phyloP scores from a whole-genome alignment of 2,329 filamentous ascomycete species.

The Alternaria sp. region DNA sequence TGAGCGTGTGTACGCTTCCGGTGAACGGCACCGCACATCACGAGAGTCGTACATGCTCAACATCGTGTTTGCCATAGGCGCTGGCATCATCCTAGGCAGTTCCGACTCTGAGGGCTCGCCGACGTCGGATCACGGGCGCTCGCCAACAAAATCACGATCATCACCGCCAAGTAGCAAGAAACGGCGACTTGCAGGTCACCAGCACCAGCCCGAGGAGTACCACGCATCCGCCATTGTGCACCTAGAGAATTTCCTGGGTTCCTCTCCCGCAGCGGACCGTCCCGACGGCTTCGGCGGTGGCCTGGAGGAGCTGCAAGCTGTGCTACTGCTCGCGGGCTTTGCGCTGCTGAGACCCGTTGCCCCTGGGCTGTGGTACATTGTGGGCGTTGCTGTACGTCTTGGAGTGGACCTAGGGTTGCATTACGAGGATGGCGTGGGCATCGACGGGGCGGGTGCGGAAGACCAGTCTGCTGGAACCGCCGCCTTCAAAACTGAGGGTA shows the following conservation, averaged over 20 bases:
- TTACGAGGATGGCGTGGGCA: constrained; percentile 82
- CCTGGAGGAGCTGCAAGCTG: constrained; percentile 90
- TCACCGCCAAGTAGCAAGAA: constrained; percentile 47
- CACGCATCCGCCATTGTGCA: constrained; percentile 94
- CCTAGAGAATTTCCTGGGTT: constrained; percentile 80
- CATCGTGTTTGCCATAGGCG: constrained; percentile 96
- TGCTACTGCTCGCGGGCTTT: constrained; percentile 87
- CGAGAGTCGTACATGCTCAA: constrained; percentile 93
- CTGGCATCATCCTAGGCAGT: constrained; percentile 81
- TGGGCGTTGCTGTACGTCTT: constrained; percentile 87
- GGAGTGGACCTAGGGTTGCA: constrained; percentile 92
- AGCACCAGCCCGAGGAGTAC: constrained; percentile 89
- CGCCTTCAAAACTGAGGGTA: constrained; percentile 43
- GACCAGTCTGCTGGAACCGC: constrained; percentile 32
- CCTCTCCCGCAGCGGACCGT: constrained; percentile 64
- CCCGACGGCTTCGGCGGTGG: constrained; percentile 78
- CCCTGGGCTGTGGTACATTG: constrained; percentile 95
- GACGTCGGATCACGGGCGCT: constrained; percentile 34
- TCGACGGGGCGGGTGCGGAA: constrained; percentile 56
- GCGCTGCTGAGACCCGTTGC: constrained; percentile 89
- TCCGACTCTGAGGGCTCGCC: constrained; percentile 47
- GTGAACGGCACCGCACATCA: constrained; percentile 70
- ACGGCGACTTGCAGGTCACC: constrained; percentile 57
- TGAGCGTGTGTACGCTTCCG: constrained; percentile 76
- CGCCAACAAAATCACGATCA: constrained; percentile 33